phyloP scores from a whole-genome alignment of 805 yeast species.

The Clavispora asparagi region DNA sequence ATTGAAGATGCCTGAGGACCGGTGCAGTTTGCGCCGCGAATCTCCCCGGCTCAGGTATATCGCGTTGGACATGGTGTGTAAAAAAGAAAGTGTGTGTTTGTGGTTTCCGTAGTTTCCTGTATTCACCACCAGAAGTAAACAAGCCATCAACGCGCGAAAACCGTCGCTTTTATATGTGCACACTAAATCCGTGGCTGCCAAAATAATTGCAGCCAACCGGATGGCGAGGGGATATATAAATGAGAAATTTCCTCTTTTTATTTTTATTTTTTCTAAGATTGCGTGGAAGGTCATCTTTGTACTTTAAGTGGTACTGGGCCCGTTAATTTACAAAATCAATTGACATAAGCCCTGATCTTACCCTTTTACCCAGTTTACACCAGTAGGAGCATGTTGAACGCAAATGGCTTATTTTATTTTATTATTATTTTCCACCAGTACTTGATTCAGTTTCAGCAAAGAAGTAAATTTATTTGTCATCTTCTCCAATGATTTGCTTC shows the following conservation, averaged over 20 bases:
- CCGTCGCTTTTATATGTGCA: background rate
- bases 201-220: background rate
- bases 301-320: too few relatives aligned
- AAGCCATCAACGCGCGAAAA: background rate
- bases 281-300: too few relatives aligned
- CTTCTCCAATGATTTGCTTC: constrained; percentile 71
- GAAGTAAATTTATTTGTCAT: constrained; percentile 25
- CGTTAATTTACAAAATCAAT: too few relatives aligned
- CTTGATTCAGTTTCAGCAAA: too few relatives aligned
- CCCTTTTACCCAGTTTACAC: too few relatives aligned
- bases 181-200: background rate
- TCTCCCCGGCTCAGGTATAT: background rate
- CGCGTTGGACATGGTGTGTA: background rate
- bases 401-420: too few relatives aligned
- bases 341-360: too few relatives aligned
- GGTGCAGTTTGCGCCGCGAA: constrained; percentile 17
- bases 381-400: too few relatives aligned
- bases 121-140: background rate
- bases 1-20: constrained; percentile 19
- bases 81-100: background rate
- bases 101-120: background rate
- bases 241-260: too few relatives aligned
- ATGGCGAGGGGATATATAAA: too few relatives aligned
- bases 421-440: too few relatives aligned
- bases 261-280: too few relatives aligned